These are phyloP conservation scores for Agaricales sp. DNA, from an alignment of 1,284 basidiomycete species.

Conservation along the genomic window DNA sequence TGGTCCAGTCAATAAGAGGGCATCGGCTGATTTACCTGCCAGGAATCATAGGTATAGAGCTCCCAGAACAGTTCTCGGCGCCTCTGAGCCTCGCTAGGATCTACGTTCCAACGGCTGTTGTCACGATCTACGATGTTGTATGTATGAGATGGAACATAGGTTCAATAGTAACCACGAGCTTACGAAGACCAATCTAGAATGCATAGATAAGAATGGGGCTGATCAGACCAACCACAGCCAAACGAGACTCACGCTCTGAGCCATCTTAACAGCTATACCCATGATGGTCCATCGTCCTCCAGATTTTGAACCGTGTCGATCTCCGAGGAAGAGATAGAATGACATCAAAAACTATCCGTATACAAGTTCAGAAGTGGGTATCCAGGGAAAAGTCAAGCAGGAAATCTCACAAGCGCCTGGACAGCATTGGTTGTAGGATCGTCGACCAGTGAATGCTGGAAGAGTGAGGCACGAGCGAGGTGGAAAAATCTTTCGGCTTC, in stretches of 20 bases:
- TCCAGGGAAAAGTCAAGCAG: slow-evolving; percentile 4
- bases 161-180: too few species aligned
- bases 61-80: slow-evolving; percentile 69
- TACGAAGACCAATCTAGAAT: slow-evolving; percentile 62
- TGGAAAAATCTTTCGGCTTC: slow-evolving; percentile 76
- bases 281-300: slow-evolving; percentile 72
- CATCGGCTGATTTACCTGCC: slow-evolving; percentile 29
- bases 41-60: slow-evolving; percentile 64
- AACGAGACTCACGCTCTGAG: slow-evolving; percentile 54
- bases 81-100: slow-evolving; percentile 43
- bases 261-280: slow-evolving; percentile 68
- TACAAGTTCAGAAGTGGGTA: slow-evolving; percentile 4
- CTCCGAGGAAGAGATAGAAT: slow-evolving; percentile 64
- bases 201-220: slow-evolving; percentile 8
- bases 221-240: slow-evolving; percentile 10
- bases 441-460: slow-evolving; percentile 62
- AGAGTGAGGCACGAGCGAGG: slow-evolving; percentile 59
- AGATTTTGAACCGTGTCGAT: slow-evolving; percentile 60
- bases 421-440: slow-evolving; percentile 65
- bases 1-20: neutral
- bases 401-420: slow-evolving; percentile 49
- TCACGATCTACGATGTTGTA: slow-evolving; percentile 62
- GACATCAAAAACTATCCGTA: slow-evolving; percentile 58
- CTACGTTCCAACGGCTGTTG: slow-evolving; percentile 53
- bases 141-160: slow-evolving; percentile 6